Percentiles rank a stretch among this genome's conserved stretches.
These are phyloP conservation scores for Clavispora carvajalis DNA, from an alignment of 805 yeast species.

Conservation along the genomic window DNA sequence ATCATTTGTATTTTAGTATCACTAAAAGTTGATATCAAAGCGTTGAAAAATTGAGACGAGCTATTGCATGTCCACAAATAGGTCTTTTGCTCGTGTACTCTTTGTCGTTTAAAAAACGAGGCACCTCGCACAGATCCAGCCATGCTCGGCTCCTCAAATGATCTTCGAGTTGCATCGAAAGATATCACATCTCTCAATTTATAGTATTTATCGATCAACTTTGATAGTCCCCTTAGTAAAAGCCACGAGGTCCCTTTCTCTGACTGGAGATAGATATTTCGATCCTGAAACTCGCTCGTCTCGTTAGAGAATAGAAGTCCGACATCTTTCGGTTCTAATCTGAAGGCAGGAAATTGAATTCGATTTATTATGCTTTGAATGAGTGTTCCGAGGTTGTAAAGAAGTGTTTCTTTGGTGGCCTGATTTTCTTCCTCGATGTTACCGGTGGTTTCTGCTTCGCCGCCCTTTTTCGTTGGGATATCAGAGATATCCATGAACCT, in stretches of 20 bases:
- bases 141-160: not conserved
- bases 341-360: conserved; percentile 8
- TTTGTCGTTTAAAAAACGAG: conserved; percentile 22
- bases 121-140: not conserved
- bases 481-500: conserved; percentile 27
- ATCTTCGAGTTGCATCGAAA: not conserved
- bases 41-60: conserved; percentile 20
- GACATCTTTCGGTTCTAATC: conserved; percentile 12
- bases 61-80: conserved; percentile 5
- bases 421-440: not conserved
- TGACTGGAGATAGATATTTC: conserved; percentile 18
- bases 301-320: conserved; percentile 2
- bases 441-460: not conserved
- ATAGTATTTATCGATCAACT: conserved; percentile 28
- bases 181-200: conserved; percentile 12
- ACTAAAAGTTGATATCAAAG: conserved; percentile 16
- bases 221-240: conserved; percentile 27
- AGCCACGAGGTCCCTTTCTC: conserved; percentile 36
- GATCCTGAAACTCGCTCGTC: conserved; percentile 22
- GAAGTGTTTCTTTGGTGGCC: not conserved
- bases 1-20: conserved; percentile 11
- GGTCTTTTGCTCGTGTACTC: conserved; percentile 8
- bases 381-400: conserved; percentile 19
- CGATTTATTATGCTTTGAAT: conserved; percentile 19
- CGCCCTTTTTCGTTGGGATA: conserved; percentile 22